Conservation (phyloP, 2,329 filamentous ascomycete genomes). For the Cladophialophora chaetospira region DNA sequence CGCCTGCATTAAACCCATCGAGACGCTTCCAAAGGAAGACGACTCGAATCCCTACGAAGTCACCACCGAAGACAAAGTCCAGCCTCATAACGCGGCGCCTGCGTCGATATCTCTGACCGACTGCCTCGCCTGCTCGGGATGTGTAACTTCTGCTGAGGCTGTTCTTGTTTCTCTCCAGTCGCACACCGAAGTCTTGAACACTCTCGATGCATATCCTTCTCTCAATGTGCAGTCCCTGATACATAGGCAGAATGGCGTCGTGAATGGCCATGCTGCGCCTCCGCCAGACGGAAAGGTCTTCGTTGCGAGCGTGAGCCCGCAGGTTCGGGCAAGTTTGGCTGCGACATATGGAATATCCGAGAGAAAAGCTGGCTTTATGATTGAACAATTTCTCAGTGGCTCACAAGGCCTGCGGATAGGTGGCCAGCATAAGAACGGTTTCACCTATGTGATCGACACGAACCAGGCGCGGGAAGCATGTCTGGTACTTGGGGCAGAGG, state of each 20-base stretch:
- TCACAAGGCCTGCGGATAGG: slow-evolving; percentile 68
- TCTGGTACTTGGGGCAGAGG: slow-evolving; percentile 76
- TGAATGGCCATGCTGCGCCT: slow-evolving; percentile 50
- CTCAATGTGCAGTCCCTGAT: slow-evolving; percentile 46
- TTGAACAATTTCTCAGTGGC: slow-evolving; percentile 76
- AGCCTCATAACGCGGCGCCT: slow-evolving; percentile 61
- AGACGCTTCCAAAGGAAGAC: slow-evolving; percentile 73
- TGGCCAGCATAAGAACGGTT: slow-evolving; percentile 72
- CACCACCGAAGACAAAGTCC: slow-evolving; percentile 81
- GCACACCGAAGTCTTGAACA: slow-evolving; percentile 83
- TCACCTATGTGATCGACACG: slow-evolving; percentile 89
- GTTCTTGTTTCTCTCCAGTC: slow-evolving; percentile 95
- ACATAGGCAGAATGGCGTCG: slow-evolving; percentile 34
- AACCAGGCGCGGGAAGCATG: slow-evolving; percentile 79
- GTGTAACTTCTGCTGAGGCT: slow-evolving; percentile 94
- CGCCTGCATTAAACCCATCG: slow-evolving; percentile 96
- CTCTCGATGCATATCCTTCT: slow-evolving; percentile 66
- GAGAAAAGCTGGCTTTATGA: slow-evolving; percentile 74
- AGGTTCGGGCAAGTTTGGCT: slow-evolving; percentile 84
- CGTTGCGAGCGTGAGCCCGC: slow-evolving; percentile 89
- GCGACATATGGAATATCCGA: slow-evolving; percentile 77
- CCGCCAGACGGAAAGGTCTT: slow-evolving; percentile 69
- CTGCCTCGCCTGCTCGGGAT: slow-evolving; percentile 95
- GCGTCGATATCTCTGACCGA: slow-evolving; percentile 95
- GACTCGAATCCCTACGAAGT: slow-evolving; percentile 70